Base-by-base conservation (phyloP, 2,329 filamentous ascomycete genomes). In the Ambrosiella beaveri region DNA sequence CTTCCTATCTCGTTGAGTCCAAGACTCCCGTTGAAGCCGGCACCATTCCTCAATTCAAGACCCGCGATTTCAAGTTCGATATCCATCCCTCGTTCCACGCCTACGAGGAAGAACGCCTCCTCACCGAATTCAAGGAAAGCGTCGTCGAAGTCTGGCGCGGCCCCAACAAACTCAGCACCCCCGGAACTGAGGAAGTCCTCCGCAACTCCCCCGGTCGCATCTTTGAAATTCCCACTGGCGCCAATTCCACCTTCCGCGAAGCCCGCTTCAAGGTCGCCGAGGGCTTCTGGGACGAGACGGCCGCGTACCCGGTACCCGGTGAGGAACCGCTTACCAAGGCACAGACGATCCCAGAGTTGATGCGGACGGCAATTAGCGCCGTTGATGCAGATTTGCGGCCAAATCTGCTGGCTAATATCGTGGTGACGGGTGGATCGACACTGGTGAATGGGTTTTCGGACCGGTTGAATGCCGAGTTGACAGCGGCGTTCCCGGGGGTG, bases 91-190 rank as follows among this genome's bases (percentile, higher is more conserved):
- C 86, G 1, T 97, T 90, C 78, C 82, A 85, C 61, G 74, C 76
- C 15, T 84, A 91, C 63, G 84, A 97, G 71, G 90, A 98, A 73
- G 93, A 97, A 69, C 86, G 91, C 57, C 84, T 95, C 47, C 74
- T 98, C 59, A 89, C 88, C 41, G 89, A 96, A 68, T 98, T 95
- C 79, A 98, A 98, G 73, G 94, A 98, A 72, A 94, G 86, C 15
- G 88, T 96, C 13, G 89, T 97, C 36, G 89, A 96, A 71, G 82
- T 91, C 12, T 98, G 93, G 91, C 80, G 82, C 35, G 88, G 88
- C 0, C 87, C 87, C 0, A 84, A 84, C 60, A 78, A 82, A 61
- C 81, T 88, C 65, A 69, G 70, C 47, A 71, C 69, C 63, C 78
- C 72, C 19, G 81, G 83, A 41, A 94, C 91, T 67, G 82, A 93